phyloP scores from a whole-genome alignment of 2,329 filamentous ascomycete genomes.

The Alternaria angustiovoidea region DNA sequence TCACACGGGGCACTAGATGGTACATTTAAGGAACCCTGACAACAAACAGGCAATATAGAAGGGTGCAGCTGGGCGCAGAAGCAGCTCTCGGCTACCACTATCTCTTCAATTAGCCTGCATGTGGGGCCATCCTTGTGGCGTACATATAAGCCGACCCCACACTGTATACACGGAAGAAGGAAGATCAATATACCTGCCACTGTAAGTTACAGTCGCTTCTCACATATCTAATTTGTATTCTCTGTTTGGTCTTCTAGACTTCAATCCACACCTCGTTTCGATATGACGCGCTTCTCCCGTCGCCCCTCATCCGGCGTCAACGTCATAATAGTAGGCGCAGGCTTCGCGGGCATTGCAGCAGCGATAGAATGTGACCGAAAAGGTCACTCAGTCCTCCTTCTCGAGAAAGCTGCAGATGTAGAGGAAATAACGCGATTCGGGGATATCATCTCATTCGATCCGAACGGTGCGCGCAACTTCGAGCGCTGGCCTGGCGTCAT shows the following conservation, averaged over 20 bases:
- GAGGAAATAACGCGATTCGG: constrained; percentile 65
- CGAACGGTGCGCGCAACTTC: constrained; percentile 68
- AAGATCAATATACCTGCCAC: not conserved
- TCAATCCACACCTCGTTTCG: not conserved
- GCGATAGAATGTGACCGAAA: constrained; percentile 70
- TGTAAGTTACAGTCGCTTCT: not conserved
- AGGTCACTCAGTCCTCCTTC: constrained; percentile 65
- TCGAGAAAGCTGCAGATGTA: constrained; percentile 60
- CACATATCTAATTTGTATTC: not conserved
- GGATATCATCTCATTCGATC: constrained; percentile 69
- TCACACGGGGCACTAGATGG: too few relatives aligned
- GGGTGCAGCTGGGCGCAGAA: not conserved
- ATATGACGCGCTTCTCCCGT: constrained; percentile 28
- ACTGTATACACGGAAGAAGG: not conserved
- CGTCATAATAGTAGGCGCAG: constrained; percentile 59
- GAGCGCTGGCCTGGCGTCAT: constrained; percentile 59
- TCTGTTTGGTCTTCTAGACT: not conserved
- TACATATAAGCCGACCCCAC: constrained; percentile 8
- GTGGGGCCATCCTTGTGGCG: constrained; percentile 7
- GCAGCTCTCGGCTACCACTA: not conserved
- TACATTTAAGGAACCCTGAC: too few relatives aligned
- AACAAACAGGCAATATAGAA: not conserved
- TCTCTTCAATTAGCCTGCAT: constrained; percentile 5
- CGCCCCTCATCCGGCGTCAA: constrained; percentile 28
- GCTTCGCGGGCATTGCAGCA: constrained; percentile 69